phyloP scores from a whole-genome alignment of 345 rosid genomes.

The Carallia brachiata region DNA sequence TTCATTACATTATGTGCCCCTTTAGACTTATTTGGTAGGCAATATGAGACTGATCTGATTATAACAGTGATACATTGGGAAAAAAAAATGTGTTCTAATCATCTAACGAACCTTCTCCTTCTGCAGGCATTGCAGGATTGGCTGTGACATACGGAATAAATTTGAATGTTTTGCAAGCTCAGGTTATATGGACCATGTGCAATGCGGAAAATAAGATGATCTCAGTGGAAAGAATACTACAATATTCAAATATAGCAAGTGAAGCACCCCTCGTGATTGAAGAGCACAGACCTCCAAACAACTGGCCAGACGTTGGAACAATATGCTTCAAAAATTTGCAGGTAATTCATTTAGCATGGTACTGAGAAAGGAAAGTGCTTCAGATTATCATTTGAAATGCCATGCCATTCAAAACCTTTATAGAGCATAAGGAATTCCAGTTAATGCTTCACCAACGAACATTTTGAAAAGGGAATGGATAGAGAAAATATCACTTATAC shows the following conservation, averaged over 20 bases:
- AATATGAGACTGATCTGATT: background rate
- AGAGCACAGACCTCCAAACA: slow-evolving; percentile 55
- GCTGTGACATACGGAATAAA: slow-evolving; percentile 90
- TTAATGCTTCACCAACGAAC: background rate
- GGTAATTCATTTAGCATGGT: slow-evolving; percentile 30
- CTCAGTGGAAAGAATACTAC: slow-evolving; percentile 84
- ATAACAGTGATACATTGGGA: background rate
- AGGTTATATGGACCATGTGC: slow-evolving; percentile 84
- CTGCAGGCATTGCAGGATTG: slow-evolving; percentile 86
- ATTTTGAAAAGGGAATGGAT: background rate
- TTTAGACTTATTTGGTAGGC: background rate
- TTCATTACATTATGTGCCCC: too few relatives aligned
- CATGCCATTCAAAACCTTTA: too few relatives aligned
- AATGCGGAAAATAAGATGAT: slow-evolving; percentile 93
- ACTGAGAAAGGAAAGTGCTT: background rate
- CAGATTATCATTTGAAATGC: slow-evolving; percentile 1
- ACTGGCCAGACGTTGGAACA: slow-evolving; percentile 84
- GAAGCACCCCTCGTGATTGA: slow-evolving; percentile 72
- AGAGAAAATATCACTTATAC: background rate
- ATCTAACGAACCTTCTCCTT: slow-evolving; percentile 1
- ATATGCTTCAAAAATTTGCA: slow-evolving; percentile 71
- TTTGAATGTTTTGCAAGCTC: slow-evolving; percentile 81
- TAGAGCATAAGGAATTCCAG: background rate
- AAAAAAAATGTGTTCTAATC: background rate
- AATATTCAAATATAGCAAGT: slow-evolving; percentile 67